Conservation (phyloP, 1,139 yeast genomes). For the Taphrina sp. region DNA sequence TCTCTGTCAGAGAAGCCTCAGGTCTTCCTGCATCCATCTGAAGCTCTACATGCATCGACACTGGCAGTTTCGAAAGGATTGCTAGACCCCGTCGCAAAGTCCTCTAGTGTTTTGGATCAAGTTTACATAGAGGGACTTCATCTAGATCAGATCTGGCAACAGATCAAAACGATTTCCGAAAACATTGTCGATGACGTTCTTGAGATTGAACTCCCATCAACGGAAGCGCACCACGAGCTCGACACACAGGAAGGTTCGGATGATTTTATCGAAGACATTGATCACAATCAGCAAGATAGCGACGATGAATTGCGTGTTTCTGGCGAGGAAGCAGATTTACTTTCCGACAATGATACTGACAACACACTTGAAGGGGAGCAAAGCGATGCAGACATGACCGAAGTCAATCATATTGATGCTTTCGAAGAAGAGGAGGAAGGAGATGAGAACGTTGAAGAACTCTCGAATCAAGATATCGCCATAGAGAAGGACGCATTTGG, state of each 20-base stretch:
- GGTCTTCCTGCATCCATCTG: constrained; percentile 33
- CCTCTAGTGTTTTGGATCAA: constrained; percentile 68
- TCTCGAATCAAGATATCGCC: constrained; percentile 9
- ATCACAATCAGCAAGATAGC: constrained; percentile 40
- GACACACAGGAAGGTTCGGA: constrained; percentile 8
- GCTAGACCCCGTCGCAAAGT: constrained; percentile 63
- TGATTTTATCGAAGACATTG: constrained; percentile 30
- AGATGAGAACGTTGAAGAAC: constrained; percentile 35
- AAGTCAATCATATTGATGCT: not conserved
- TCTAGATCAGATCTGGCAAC: constrained; percentile 91
- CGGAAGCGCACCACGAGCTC: constrained; percentile 43
- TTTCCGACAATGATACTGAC: constrained; percentile 39
- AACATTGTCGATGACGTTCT: constrained; percentile 3
- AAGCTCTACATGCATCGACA: constrained; percentile 28
- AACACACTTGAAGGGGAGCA: constrained; percentile 41
- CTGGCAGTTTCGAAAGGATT: constrained; percentile 29
- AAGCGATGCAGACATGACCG: constrained; percentile 34
- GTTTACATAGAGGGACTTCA: constrained; percentile 82
- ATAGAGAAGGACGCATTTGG: constrained; percentile 57
- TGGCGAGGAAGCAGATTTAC: constrained; percentile 39
- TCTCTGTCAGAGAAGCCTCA: constrained; percentile 17
- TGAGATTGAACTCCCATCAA: constrained; percentile 44
- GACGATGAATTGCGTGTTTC: constrained; percentile 41
- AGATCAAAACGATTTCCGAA: constrained; percentile 66
- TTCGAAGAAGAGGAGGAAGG: constrained; percentile 33